A percentile compares a stretch with the other conserved stretches of the same genome.
Evolutionary conservation across 176 grass and related monocot genomes (phyloP).

Genomic region (Raddia distichophylla): DNA sequence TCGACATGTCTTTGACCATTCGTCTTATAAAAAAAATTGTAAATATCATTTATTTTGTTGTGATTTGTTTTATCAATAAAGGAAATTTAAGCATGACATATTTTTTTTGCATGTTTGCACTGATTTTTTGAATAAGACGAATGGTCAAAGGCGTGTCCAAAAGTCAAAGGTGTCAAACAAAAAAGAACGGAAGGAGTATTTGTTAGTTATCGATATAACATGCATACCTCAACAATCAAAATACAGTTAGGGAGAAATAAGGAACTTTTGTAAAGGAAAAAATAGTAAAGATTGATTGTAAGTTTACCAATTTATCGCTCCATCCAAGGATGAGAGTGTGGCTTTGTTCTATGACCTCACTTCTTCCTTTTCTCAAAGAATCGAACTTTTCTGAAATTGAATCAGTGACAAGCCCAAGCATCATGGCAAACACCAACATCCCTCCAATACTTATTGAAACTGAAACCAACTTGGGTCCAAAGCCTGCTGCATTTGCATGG

Average conservation of each 20-base stretch:
- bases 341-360: slow-evolving; percentile 69
- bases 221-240: neutral
- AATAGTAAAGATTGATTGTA: neutral
- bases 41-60: too few relatives aligned
- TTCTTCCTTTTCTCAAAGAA: slow-evolving; percentile 81
- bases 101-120: too few relatives aligned
- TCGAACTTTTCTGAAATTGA: slow-evolving; percentile 85
- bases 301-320: slow-evolving; percentile 76
- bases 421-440: slow-evolving; percentile 84
- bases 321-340: slow-evolving; percentile 79
- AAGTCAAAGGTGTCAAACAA: too few relatives aligned
- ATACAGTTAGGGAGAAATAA: neutral
- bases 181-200: neutral
- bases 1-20: too few relatives aligned
- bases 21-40: too few relatives aligned
- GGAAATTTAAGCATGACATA: too few relatives aligned
- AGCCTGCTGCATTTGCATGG: slow-evolving; percentile 57
- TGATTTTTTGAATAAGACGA: too few relatives aligned
- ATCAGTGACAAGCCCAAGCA: slow-evolving; percentile 83
- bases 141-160: too few relatives aligned
- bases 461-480: slow-evolving; percentile 77
- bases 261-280: neutral
- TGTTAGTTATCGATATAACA: neutral
- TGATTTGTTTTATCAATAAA: too few relatives aligned
- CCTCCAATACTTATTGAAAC: slow-evolving; percentile 79